Evolutionary conservation across 768 basidiomycete genomes (phyloP), one percentile per base, ranked within the genome.

Genomic region (Tulasnella sp.): DNA sequence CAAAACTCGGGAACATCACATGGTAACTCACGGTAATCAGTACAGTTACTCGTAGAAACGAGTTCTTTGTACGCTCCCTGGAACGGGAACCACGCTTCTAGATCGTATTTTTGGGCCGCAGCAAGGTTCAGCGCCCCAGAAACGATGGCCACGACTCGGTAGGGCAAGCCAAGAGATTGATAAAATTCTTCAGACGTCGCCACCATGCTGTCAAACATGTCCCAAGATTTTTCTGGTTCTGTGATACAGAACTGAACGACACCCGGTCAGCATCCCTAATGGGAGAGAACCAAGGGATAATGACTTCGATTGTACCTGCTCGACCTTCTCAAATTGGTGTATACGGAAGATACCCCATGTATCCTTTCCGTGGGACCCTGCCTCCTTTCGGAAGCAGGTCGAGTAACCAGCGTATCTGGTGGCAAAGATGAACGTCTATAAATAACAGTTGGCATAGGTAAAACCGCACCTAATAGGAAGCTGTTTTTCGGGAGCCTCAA

Each of bases 331-430:
- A 63, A 99, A 99, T 71, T 99, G 96, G 68, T 99, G 96, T 54
- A 99, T 94, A 21, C 96, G 88, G 82, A 99, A 99, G 71, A 98
- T 97, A 57, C 96, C 96, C 92, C 96, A 97, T 77, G 94, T 97
- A 64, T 99, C 96, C 55, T 91, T 84, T 3, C 96, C 96, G 6
- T 91, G 91, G 2, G 91, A 86, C 32, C 96, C 96, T 2, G 96
- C 96, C 73, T 99, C 96, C 72, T 98, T 98, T 27, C 96, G 83
- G 84, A 99, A 99, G 70, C 94, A 98, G 14, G 94, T 98, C 60
- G 74, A 75, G 67, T 75, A 75, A 12, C 74, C 75, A n/a, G 73
- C 74, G 62, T 73, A 73, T 55, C 71, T 71, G 62, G 6, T 25
- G 17, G 27, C 27, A 34, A 23, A 25, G 25, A 21, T 65, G 84